Percentiles rank a stretch among this genome's conserved stretches.
These are phyloP conservation scores for Sclerotinia spermophila DNA, from an alignment of 2,329 filamentous ascomycete species.

Conservation along the genomic window DNA sequence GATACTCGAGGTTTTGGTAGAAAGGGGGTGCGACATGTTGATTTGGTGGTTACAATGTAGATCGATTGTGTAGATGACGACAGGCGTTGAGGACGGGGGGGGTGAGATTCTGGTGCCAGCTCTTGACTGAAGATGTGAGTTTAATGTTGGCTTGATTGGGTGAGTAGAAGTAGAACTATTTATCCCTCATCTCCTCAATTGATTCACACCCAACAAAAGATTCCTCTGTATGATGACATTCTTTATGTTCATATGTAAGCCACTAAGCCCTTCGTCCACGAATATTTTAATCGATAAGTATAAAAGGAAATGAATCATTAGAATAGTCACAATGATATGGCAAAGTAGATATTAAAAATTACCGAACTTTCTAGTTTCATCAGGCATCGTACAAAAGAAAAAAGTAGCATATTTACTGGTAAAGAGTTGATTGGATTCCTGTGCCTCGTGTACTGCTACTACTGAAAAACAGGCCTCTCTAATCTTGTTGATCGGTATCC, in stretches of 20 bases:
- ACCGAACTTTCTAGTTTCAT: neutral
- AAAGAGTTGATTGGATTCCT: neutral
- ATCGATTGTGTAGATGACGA: neutral
- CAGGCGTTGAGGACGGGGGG: neutral
- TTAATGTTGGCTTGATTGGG: no score
- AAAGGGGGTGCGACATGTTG: neutral
- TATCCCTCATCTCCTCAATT: neutral
- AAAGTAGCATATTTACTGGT: neutral
- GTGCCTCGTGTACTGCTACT: no score
- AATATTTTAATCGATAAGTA: neutral
- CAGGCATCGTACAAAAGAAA: neutral
- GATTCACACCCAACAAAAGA: neutral
- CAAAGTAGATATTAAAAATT: neutral
- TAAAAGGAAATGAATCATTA: neutral
- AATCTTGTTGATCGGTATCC: neutral
- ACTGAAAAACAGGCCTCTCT: no score
- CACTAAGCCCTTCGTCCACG: neutral
- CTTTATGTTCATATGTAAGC: neutral
- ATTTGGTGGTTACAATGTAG: neutral
- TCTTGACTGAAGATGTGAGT: neutral
- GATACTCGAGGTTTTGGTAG: neutral
- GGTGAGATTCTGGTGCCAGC: neutral
- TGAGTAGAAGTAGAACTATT: neutral
- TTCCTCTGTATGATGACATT: neutral
- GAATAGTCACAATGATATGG: neutral